Evolutionary conservation across 257 asterid genomes (phyloP), one percentile per base, ranked within the genome.

Genomic region (Lithospermum erythrorhizon): DNA sequence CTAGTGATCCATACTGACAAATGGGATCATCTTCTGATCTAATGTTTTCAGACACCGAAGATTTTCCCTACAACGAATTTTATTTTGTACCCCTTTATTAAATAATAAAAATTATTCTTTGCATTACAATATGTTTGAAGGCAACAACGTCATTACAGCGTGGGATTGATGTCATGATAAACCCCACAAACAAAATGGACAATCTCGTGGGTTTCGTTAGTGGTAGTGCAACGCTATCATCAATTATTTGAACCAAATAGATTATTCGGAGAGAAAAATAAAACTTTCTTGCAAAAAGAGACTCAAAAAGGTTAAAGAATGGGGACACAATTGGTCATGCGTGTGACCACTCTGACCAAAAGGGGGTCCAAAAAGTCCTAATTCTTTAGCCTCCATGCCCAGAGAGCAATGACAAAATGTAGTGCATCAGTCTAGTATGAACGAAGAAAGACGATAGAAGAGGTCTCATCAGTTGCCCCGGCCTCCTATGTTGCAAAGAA

Each of bases 201-300:
- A n/a, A 54, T 57, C 11, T 25, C 19, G 15, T 27, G 15, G 59
- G n/a, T 21, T 23, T 23, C 9, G 13, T 25, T 41, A 10, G 49
- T 37, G 51, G 63, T 63, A 51, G 51, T 53, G 67, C 62, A 19
- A 15, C 23, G 54, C 68, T 64, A 64, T 64, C 61, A 64, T 64
- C 61, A 64, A 64, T 19, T 21, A 21, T 41, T 55, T 64, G 60
- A 64, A 64, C 22, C 15, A 41, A 53, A 53, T 10, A 24, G 9
- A 25, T 19, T 18, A 20, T 1, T 17, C 8, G 53, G 20, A 22
- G 29, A 21, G 21, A 59, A 21, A 57, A 29, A 64, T 21, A 35
- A 6, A 23, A 9, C 27, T n/a, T 32, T 54, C 27, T 25, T 30
- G 41, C 16, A 21, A 55, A 55, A 54, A 21, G 35, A 1, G 9